These are phyloP conservation scores for Paspalum vaginatum DNA, from an alignment of 176 grass and related monocot species.

Conservation along the genomic window DNA sequence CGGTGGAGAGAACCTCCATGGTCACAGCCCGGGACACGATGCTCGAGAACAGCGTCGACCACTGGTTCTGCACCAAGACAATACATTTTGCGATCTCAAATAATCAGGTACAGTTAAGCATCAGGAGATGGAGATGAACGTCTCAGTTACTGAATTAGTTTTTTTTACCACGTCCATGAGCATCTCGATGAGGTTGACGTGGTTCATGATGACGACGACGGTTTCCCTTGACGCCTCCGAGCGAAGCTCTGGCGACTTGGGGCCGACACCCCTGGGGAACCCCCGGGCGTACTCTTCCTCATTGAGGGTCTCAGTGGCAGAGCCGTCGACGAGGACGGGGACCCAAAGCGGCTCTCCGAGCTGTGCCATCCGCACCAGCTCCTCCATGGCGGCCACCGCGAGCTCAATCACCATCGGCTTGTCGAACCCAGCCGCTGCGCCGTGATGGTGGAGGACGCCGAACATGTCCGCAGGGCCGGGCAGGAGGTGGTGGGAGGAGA, in stretches of 20 bases:
- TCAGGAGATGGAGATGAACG: background rate
- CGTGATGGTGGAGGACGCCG: conserved; percentile 38
- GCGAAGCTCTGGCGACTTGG: conserved; percentile 55
- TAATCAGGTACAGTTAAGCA: no score
- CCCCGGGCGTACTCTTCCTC: conserved; percentile 68
- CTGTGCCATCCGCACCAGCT: conserved; percentile 79
- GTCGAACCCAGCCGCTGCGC: conserved; percentile 42
- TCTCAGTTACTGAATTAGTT: background rate
- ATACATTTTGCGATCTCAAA: background rate
- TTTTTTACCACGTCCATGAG: conserved; percentile 76
- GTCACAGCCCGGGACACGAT: conserved; percentile 74
- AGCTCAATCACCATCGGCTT: conserved; percentile 84
- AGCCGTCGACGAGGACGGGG: conserved; percentile 16
- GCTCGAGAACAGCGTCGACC: conserved; percentile 78
- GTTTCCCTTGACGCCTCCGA: conserved; percentile 72
- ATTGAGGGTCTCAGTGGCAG: conserved; percentile 42
- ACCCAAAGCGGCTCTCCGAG: conserved; percentile 72
- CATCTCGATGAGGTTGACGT: conserved; percentile 69
- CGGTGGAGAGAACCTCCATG: conserved; percentile 74
- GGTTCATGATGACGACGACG: conserved; percentile 75
- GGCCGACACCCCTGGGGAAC: conserved; percentile 72
- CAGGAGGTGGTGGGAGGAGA: conserved; percentile 52
- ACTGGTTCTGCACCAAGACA: conserved; percentile 56
- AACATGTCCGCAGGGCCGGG: conserved; percentile 41
- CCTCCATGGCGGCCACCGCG: conserved; percentile 90